Evolutionary conservation across 2,329 filamentous ascomycete species (phyloP).

Genomic region (Dryadomyces quercus-mongolicae): DNA sequence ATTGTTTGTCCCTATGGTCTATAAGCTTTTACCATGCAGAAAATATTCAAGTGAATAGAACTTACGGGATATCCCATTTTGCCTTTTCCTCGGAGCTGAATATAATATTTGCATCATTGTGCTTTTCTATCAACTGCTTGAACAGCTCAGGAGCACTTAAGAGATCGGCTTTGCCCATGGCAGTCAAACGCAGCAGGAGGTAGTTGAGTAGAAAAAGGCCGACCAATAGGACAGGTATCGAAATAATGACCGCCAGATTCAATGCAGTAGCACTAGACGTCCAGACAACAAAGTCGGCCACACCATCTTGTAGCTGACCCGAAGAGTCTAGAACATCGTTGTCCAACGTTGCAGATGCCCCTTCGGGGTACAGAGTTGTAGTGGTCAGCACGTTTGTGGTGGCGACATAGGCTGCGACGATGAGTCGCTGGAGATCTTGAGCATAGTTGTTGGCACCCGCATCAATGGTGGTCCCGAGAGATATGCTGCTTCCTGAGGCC

Average conservation of each 20-base stretch:
- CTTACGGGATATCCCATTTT: neutral
- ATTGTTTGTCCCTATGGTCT: neutral
- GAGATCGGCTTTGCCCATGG: neutral
- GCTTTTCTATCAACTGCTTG: neutral
- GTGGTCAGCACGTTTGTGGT: slow-evolving; percentile 15
- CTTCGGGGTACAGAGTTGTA: slow-evolving; percentile 12
- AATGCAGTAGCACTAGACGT: slow-evolving; percentile 13
- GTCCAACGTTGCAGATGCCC: neutral
- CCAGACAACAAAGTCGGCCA: slow-evolving; percentile 16
- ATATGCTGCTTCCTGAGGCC: slow-evolving; percentile 9
- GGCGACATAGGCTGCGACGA: slow-evolving; percentile 15
- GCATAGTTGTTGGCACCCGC: slow-evolving; percentile 13
- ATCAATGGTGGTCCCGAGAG: slow-evolving; percentile 12
- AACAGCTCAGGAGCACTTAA: neutral
- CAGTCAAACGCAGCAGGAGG: neutral
- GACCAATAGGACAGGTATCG: slow-evolving; percentile 11
- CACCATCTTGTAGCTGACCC: slow-evolving; percentile 6
- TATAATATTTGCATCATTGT: neutral
- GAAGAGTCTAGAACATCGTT: slow-evolving; percentile 10
- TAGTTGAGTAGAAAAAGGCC: neutral
- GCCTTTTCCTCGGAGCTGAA: neutral
- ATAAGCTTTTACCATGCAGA: neutral
- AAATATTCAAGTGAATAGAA: neutral
- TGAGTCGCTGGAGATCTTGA: slow-evolving; percentile 14
- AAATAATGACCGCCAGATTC: slow-evolving; percentile 13